Conservation (phyloP, 306 rosid genomes). For the Citrullus mucosospermus region DNA sequence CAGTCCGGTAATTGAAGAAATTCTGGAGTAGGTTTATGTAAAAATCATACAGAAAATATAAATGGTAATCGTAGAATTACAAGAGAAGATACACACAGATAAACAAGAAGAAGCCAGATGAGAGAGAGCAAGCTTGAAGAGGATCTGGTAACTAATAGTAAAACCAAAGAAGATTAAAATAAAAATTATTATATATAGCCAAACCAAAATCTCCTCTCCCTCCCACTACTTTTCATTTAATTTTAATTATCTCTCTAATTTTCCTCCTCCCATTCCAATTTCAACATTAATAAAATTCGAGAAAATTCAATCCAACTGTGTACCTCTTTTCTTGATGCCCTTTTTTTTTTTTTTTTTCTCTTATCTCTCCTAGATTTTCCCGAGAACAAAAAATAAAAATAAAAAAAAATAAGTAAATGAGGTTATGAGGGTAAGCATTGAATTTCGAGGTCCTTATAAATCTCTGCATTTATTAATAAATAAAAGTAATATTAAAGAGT, state of each 20-base stretch:
- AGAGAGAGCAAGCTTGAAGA: background rate
- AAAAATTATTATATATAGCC: background rate
- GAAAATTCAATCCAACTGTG: constrained; percentile 3
- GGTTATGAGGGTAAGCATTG: background rate
- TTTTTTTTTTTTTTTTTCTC: background rate
- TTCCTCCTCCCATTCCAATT: background rate
- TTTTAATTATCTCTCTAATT: background rate
- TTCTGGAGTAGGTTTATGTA: background rate
- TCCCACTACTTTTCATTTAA: background rate
- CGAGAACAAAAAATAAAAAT: background rate
- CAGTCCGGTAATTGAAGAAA: background rate
- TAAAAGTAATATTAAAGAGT: background rate
- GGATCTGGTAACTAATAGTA: constrained; percentile 5
- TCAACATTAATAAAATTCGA: background rate
- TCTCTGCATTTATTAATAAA: background rate
- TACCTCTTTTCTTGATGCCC: background rate
- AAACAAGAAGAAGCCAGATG: background rate
- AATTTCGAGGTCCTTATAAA: constrained; percentile 1
- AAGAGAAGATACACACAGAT: background rate
- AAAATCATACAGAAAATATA: background rate
- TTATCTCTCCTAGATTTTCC: background rate
- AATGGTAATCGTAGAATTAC: constrained; percentile 2
- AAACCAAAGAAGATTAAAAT: background rate
- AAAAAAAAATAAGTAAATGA: background rate
- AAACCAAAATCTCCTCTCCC: background rate